A percentile compares a stretch with the other conserved stretches of the same genome.
These are phyloP conservation scores for Apiotrichum porosum DNA, from an alignment of 1,284 basidiomycete genomes.

Conservation along the genomic window DNA sequence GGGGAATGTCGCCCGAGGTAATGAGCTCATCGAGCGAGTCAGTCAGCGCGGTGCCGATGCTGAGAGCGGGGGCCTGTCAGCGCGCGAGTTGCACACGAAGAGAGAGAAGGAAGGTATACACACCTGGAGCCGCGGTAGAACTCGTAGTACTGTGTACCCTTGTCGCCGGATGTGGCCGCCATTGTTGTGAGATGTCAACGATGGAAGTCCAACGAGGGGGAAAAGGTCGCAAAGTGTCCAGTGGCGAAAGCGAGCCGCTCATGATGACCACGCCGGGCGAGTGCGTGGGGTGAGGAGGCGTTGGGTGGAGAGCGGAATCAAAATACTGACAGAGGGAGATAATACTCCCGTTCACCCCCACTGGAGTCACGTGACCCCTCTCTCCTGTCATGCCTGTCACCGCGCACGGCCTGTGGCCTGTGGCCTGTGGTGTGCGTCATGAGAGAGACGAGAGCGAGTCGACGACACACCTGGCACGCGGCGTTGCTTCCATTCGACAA, in stretches of 20 bases:
- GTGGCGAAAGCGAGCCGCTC: too few relatives aligned
- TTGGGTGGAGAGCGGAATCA: not conserved
- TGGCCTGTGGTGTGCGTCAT: too few relatives aligned
- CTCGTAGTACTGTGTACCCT: slow-evolving; percentile 68
- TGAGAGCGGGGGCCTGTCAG: slow-evolving; percentile 40
- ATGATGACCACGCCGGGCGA: too few relatives aligned
- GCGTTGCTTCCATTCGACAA: too few relatives aligned
- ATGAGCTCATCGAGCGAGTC: slow-evolving; percentile 98
- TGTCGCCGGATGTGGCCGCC: slow-evolving; percentile 1
- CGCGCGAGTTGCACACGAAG: not conserved
- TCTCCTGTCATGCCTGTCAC: too few relatives aligned
- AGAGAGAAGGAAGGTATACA: too few relatives aligned
- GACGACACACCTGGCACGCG: too few relatives aligned
- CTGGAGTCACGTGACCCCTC: too few relatives aligned
- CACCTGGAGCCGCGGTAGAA: slow-evolving; percentile 65
- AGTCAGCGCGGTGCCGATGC: slow-evolving; percentile 95
- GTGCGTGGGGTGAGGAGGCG: not conserved
- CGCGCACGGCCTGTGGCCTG: too few relatives aligned
- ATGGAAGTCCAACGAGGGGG: not conserved
- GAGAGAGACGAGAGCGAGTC: too few relatives aligned
- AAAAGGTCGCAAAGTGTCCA: too few relatives aligned
- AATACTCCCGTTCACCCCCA: too few relatives aligned
- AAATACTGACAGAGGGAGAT: not conserved
- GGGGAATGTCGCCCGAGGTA: slow-evolving; percentile 92
- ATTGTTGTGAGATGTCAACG: not conserved